Percentiles rank a stretch among this genome's conserved stretches.
Evolutionary conservation across 768 basidiomycete genomes (phyloP).

Genomic region (Mycena filopes): DNA sequence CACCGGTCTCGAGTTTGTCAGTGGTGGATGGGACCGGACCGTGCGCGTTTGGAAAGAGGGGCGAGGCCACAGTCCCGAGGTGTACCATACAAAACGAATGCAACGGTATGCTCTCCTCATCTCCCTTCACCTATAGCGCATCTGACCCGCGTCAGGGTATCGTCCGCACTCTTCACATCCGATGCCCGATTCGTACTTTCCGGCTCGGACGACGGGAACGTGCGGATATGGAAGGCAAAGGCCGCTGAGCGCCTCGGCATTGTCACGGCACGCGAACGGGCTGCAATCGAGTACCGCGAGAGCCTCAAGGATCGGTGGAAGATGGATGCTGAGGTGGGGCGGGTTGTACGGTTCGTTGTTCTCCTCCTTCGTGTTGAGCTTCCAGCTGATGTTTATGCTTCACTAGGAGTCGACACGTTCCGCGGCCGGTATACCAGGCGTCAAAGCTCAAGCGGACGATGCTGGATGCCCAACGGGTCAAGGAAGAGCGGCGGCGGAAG

Average conservation of each 20-base stretch:
- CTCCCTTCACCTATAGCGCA: neutral
- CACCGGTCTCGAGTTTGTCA: constrained; percentile 94
- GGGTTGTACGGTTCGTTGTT: constrained; percentile 75
- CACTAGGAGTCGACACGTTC: constrained; percentile 80
- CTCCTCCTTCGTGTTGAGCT: neutral
- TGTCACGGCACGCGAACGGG: constrained; percentile 88
- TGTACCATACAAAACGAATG: constrained; percentile 99
- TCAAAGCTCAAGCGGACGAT: constrained; percentile 90
- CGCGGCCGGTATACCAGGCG: constrained; percentile 91
- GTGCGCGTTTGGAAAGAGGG: constrained; percentile 93
- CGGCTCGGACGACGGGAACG: constrained; percentile 95
- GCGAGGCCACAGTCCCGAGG: constrained; percentile 82
- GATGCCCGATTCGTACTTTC: constrained; percentile 92
- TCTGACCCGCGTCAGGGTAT: constrained; percentile 65
- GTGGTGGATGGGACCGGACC: constrained; percentile 96
- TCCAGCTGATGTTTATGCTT: constrained; percentile 7
- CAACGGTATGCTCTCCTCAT: constrained; percentile 70
- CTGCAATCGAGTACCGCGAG: constrained; percentile 92
- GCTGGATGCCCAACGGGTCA: constrained; percentile 88
- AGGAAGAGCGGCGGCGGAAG: constrained; percentile 91
- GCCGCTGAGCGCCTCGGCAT: constrained; percentile 94
- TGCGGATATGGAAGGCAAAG: constrained; percentile 94
- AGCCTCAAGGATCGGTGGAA: constrained; percentile 91
- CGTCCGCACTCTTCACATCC: constrained; percentile 86
- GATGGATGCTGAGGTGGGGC: constrained; percentile 82